phyloP scores from a whole-genome alignment of 208 protist species.

The Wallacemonas rigidus region DNA sequence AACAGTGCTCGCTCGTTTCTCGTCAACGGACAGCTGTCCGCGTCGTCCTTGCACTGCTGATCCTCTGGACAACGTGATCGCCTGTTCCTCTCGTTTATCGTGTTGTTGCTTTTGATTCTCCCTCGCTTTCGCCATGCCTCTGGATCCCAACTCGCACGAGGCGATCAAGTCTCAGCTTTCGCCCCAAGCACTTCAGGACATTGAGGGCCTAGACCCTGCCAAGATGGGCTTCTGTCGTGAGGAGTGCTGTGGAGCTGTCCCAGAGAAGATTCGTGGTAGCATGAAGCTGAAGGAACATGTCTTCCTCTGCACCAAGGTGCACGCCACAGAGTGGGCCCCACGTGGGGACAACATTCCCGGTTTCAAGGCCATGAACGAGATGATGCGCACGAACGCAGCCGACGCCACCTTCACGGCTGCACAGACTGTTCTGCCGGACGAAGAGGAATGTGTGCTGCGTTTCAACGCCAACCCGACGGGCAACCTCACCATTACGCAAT shows the following conservation, averaged over 20 bases:
- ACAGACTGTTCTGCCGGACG: slow-evolving; percentile 30
- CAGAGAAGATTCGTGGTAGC: slow-evolving; percentile 69
- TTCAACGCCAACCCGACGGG: slow-evolving; percentile 43
- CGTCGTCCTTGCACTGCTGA: neutral
- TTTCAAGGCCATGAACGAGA: slow-evolving; percentile 43
- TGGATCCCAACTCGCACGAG: slow-evolving; percentile 59
- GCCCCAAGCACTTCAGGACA: slow-evolving; percentile 72
- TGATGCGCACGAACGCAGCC: slow-evolving; percentile 28
- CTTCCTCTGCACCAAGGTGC: slow-evolving; percentile 68
- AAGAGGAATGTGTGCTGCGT: slow-evolving; percentile 66
- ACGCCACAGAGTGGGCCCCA: slow-evolving; percentile 63
- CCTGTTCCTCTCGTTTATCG: neutral
- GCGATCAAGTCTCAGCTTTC: slow-evolving; percentile 57
- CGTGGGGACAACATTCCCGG: slow-evolving; percentile 69
- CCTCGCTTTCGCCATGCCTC: slow-evolving; percentile 7
- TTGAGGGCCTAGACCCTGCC: slow-evolving; percentile 82
- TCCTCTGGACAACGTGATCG: too few relatives aligned
- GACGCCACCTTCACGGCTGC: slow-evolving; percentile 51
- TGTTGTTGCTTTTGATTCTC: slow-evolving; percentile 11
- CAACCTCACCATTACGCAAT: slow-evolving; percentile 59
- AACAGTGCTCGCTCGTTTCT: too few relatives aligned
- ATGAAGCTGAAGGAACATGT: slow-evolving; percentile 84
- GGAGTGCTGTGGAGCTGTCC: slow-evolving; percentile 84
- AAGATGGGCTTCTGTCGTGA: slow-evolving; percentile 79
- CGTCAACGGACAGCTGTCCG: neutral